Evolutionary conservation across 441 rosid species (phyloP).

Genomic region (Manihot esculenta): DNA sequence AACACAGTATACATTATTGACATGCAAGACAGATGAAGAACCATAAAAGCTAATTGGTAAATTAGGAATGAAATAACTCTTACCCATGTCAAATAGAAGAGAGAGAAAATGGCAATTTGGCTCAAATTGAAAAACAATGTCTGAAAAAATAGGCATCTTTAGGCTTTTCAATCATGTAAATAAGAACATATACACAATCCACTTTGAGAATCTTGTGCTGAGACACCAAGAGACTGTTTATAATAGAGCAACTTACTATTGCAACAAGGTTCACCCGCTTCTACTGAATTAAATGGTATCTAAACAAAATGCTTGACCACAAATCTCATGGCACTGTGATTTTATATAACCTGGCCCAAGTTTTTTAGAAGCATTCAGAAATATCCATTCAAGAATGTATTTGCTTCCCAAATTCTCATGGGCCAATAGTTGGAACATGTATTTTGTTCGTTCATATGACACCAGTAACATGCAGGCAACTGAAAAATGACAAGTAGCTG

Average conservation of each 20-base stretch:
- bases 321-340: neutral
- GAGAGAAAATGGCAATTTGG: neutral
- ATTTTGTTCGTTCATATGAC: neutral
- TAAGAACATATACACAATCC: neutral
- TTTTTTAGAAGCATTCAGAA: neutral
- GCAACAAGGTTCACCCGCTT: neutral
- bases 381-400: neutral
- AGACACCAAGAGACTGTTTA: neutral
- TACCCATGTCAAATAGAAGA: neutral
- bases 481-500: neutral
- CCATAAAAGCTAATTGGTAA: neutral
- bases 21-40: neutral
- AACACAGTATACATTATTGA: neutral
- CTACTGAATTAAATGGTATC: neutral
- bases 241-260: neutral
- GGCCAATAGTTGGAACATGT: neutral
- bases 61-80: neutral
- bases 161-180: neutral
- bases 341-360: neutral
- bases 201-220: neutral
- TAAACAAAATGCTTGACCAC: neutral
- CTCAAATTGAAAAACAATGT: neutral
- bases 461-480: neutral
- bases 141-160: neutral
- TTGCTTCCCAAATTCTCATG: neutral